Evolutionary conservation across 306 rosid genomes (phyloP), one percentile per base, ranked within the genome.

Genomic region (Vigna trinervia): DNA sequence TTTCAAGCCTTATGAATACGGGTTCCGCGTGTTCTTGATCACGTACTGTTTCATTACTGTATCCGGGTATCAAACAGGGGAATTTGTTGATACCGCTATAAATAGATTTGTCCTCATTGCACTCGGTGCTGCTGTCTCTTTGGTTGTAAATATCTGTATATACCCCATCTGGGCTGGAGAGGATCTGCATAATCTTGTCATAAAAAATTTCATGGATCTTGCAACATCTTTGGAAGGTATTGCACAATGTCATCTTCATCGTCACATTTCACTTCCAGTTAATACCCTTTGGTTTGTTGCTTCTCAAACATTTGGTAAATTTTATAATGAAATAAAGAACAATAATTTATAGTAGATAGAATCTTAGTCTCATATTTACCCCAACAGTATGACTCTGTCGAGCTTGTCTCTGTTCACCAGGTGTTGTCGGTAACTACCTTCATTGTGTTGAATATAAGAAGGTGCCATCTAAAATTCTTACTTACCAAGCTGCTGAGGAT

Each of bases 131-230:
- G 86, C 83, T 56, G 96, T 95, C 6, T 86, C 95, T 73, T 79
- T 95, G 81, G 97, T 87, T 23, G 91, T 92, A 26, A 95, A 95
- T 75, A 66, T 95, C 39, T 84, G 88, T 57, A 92, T 95, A 51
- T 92, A 78, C 63, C 98, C 97, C 60, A 92, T 95, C 28, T 95
- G 98, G 98, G 96, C 98, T 63, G 96, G 97, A 4, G 98, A 95
- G 81, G 98, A 95, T 87, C 92, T 95, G 15, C 98, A 95, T 81
- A 85, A 90, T 64, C 65, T 59, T 28, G 65, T 59, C 14, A 2
- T 38, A 12, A 12, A 59, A 26, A 59, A 59, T 59, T 59, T 59
- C 65, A 59, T 28, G 65, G 65, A 15, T 28, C 39, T 59, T 59
- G 65, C 65, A 12, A 26, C 65, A 59, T 59, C 65, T 59, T 59